Conservation (phyloP, 225 moss, liverwort and hornwort genomes). For the Thuidium tamariscinum region DNA sequence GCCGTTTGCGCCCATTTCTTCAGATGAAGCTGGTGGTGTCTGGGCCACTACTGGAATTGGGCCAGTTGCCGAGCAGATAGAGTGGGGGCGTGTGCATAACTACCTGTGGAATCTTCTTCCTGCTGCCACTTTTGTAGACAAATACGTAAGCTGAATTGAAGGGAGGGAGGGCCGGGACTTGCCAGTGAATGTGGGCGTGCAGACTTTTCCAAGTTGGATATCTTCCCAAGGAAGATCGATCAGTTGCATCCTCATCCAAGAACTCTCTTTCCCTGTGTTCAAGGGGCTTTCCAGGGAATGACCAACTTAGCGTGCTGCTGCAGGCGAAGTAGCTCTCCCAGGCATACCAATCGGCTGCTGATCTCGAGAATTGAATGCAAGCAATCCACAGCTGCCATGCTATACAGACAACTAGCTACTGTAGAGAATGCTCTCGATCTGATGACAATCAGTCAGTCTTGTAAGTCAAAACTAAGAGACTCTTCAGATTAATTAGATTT, state of each 20-base stretch:
- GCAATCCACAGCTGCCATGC: too few relatives aligned
- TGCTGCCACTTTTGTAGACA: background rate
- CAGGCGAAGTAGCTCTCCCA: too few relatives aligned
- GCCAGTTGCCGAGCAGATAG: background rate
- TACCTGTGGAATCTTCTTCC: background rate
- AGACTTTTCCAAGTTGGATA: background rate
- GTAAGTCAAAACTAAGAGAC: background rate
- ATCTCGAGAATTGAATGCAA: too few relatives aligned
- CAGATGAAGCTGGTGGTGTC: conserved; percentile 84
- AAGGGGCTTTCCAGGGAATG: background rate
- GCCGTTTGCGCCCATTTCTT: conserved; percentile 81
- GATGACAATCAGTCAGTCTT: background rate
- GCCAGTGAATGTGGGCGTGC: background rate
- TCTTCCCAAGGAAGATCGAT: background rate
- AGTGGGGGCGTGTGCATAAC: background rate
- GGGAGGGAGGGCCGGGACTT: background rate
- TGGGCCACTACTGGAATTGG: conserved; percentile 40
- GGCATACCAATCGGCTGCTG: too few relatives aligned
- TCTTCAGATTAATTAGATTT: background rate
- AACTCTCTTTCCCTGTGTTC: background rate
- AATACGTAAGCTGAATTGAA: background rate
- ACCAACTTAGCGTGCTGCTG: background rate
- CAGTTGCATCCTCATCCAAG: conserved; percentile 4
- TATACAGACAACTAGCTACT: too few relatives aligned
- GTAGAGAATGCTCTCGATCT: too few relatives aligned